Evolutionary conservation across 495 filamentous ascomycete species (phyloP), one percentile per base, ranked within the genome.

Genomic region (Trichoderma gamsii): DNA sequence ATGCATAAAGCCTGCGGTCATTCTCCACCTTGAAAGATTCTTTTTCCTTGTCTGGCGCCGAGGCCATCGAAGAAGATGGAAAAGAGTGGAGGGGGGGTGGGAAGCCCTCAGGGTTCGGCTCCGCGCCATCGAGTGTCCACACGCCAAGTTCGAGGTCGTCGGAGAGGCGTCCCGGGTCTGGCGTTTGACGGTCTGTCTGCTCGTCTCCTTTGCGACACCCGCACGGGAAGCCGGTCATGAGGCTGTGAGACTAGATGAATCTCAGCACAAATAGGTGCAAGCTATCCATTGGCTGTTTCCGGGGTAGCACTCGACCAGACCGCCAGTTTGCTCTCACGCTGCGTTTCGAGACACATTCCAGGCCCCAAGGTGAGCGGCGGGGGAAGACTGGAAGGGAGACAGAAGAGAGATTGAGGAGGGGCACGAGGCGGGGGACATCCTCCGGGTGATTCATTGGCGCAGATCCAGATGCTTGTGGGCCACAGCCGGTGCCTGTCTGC

Each of bases 301-400:
- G 23, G 56, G 23, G 56, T 21, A 21, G 15, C 12, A 16, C 51
- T 27, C 44, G 11, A 61, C 25, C 56, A 61, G 56, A 61, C 56
- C 56, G 56, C 56, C 27, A 61, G 25, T 61, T 32, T 61, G 56
- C 11, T 61, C 56, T 23, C 23, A 21, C 8, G 27, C 56, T 61
- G 56, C 16, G 25, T 35, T 18, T 61, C 56, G 56, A 61, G 56
- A 61, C 56, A 61, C 56, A 61, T 61, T 61, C 56, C 56, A 61
- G 25, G 21, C 51, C 44, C 49, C 56, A 61, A 27, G 56, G 56
- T 61, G 56, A 61, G 56, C 23, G 16, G 56, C 56, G 56, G 56
- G 56, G 56, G 56, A 61, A 32, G 56, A 13, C 29, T 7, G 12
- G 27, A 61, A 61, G 27, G 25, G 56, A 52, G 56, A 61, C 9